Evolutionary conservation across 2,329 filamentous ascomycete genomes (phyloP).

Genomic region (Rutstroemia sp.): DNA sequence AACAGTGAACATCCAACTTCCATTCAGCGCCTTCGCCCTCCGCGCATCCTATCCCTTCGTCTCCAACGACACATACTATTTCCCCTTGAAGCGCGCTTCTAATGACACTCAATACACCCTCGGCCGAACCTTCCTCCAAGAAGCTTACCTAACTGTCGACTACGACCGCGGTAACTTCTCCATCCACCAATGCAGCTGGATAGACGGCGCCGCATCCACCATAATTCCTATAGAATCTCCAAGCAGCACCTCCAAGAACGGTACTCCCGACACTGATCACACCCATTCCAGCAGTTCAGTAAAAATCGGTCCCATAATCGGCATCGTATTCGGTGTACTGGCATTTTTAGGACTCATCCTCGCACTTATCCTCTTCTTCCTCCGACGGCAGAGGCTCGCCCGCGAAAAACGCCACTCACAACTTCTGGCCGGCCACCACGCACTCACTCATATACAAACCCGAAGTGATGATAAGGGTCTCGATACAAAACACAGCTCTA

Average conservation of each 20-base stretch:
- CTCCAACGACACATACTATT: slow-evolving; percentile 27
- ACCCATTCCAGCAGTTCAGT: neutral
- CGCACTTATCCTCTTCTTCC: neutral
- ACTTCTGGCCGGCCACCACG: neutral
- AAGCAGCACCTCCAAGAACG: neutral
- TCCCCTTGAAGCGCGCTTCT: slow-evolving; percentile 32
- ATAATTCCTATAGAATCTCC: slow-evolving; percentile 9
- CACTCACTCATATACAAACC: neutral
- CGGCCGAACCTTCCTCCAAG: slow-evolving; percentile 35
- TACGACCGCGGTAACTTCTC: slow-evolving; percentile 34
- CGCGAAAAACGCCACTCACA: neutral
- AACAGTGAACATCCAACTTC: slow-evolving; percentile 29
- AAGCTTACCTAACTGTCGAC: slow-evolving; percentile 30
- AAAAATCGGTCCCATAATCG: neutral
- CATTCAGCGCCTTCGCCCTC: slow-evolving; percentile 34
- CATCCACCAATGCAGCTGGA: slow-evolving; percentile 31
- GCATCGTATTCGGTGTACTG: neutral
- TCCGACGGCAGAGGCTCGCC: neutral
- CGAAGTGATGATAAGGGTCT: neutral
- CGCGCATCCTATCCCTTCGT: slow-evolving; percentile 29
- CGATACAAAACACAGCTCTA: neutral
- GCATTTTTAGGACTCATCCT: neutral
- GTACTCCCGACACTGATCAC: neutral
- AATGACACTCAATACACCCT: slow-evolving; percentile 31
- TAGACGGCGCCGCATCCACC: slow-evolving; percentile 25